phyloP scores from a whole-genome alignment of 176 grass and related monocot species.

The Juncus inflexus region DNA sequence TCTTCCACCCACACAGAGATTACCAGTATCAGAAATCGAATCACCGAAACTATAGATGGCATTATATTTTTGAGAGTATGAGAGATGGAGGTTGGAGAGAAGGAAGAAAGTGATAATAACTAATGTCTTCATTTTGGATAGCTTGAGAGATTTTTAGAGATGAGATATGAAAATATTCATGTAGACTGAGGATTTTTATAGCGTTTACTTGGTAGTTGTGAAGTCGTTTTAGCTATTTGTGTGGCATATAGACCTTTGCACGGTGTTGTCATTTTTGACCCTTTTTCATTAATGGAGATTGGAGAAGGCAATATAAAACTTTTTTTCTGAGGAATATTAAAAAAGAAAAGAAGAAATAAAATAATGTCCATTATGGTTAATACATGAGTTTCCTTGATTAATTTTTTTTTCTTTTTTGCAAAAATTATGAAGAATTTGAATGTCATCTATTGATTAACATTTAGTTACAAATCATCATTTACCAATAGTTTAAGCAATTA shows the following conservation, averaged over 20 bases:
- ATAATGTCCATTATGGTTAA: too few species aligned
- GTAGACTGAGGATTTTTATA: slow-evolving; percentile 22
- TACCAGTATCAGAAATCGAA: slow-evolving; percentile 88
- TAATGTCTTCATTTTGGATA: slow-evolving; percentile 31
- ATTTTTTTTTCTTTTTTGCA: too few species aligned
- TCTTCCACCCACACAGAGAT: slow-evolving; percentile 61
- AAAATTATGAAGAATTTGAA: too few species aligned
- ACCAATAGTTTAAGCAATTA: too few species aligned
- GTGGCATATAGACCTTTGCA: background rate
- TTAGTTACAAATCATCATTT: too few species aligned
- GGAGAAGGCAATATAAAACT: too few species aligned
- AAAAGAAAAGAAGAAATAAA: too few species aligned
- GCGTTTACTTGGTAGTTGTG: slow-evolving; percentile 22
- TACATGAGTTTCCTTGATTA: too few species aligned
- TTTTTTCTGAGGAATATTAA: too few species aligned
- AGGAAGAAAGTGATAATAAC: slow-evolving; percentile 18
- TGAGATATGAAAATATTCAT: slow-evolving; percentile 18
- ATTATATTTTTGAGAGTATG: slow-evolving; percentile 58
- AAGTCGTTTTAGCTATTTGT: slow-evolving; percentile 18
- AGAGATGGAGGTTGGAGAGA: slow-evolving; percentile 17
- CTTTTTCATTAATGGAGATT: too few species aligned
- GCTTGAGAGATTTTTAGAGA: background rate
- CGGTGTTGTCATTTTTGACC: too few species aligned
- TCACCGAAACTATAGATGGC: slow-evolving; percentile 86
- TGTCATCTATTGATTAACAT: too few species aligned